Percentiles rank a stretch among this genome's conserved stretches.
Conservation (phyloP, 1,284 basidiomycete genomes). For the Bondarzewia mesenterica region DNA sequence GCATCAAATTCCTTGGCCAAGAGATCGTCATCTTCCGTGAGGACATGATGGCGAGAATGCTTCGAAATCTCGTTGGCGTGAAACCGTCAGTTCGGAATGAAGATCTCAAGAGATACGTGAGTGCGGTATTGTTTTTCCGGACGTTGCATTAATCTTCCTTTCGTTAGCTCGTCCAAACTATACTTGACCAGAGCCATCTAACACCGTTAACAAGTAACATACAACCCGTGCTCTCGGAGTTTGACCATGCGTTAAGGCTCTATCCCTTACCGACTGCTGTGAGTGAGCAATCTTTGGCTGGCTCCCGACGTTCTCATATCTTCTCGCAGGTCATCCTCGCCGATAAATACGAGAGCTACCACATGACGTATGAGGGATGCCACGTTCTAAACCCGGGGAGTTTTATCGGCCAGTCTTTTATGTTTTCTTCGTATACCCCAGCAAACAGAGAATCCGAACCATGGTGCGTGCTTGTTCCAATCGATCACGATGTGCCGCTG, state of each 20-base stretch:
- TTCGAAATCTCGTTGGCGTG: constrained; percentile 84
- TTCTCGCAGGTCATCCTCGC: constrained; percentile 78
- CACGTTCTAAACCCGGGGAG: constrained; percentile 98
- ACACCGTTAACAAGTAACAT: constrained; percentile 78
- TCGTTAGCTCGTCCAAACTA: constrained; percentile 81
- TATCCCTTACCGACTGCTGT: constrained; percentile 95
- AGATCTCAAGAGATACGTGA: constrained; percentile 82
- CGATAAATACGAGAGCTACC: constrained; percentile 94
- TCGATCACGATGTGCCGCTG: too few relatives aligned
- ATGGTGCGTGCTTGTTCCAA: constrained; percentile 50
- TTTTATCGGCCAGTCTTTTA: constrained; percentile 72
- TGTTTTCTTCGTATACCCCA: constrained; percentile 86
- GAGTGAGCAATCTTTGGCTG: constrained; percentile 19
- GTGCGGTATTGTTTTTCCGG: constrained; percentile 18
- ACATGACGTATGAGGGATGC: constrained; percentile 95
- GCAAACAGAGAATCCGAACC: constrained; percentile 70
- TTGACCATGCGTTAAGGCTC: constrained; percentile 86
- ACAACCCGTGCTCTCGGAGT: constrained; percentile 86
- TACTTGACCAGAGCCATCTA: constrained; percentile 89
- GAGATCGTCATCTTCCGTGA: constrained; percentile 94
- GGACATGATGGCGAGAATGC: constrained; percentile 90
- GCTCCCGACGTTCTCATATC: constrained; percentile 4
- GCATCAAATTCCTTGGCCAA: constrained; percentile 92
- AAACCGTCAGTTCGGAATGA: constrained; percentile 70
- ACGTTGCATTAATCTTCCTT: not conserved